Evolutionary conservation across 2,329 filamentous ascomycete genomes (phyloP).

Genomic region (Colletotrichum tanaceti): DNA sequence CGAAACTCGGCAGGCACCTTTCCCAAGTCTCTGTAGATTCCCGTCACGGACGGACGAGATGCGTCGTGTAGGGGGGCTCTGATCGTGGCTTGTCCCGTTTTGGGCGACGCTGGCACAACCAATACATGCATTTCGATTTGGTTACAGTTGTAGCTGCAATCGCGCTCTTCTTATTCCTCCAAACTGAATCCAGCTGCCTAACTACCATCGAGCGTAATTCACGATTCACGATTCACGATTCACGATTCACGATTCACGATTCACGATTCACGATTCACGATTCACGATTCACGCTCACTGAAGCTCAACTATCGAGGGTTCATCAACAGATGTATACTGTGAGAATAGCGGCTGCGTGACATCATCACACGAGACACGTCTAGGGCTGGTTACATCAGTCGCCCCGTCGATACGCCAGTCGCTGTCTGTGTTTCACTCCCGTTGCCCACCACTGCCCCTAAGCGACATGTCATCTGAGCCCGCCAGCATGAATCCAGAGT

Average conservation of each 20-base stretch:
- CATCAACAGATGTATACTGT: background rate
- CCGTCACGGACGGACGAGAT: constrained; percentile 43
- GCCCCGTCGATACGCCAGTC: constrained; percentile 26
- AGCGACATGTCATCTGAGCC: constrained; percentile 15
- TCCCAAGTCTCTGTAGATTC: constrained; percentile 47
- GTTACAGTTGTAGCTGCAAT: background rate
- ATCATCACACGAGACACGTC: constrained; percentile 20
- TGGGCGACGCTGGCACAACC: constrained; percentile 50
- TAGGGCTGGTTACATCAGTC: constrained; percentile 9
- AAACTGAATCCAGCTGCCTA: background rate
- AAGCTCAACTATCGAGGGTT: background rate
- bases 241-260: background rate
- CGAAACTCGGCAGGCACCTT: constrained; percentile 48
- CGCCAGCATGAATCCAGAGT: constrained; percentile 1
- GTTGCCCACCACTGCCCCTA: background rate
- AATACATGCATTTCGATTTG: constrained; percentile 46
- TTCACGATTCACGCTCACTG: background rate
- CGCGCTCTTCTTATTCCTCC: background rate
- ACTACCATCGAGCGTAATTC: background rate
- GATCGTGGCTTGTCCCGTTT: constrained; percentile 48
- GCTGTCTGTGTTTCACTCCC: constrained; percentile 32
- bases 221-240: background rate
- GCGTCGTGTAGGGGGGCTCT: constrained; percentile 44
- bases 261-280: too few relatives aligned
- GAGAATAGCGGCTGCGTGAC: background rate